A percentile compares a stretch with the other conserved stretches of the same genome.
phyloP scores from a whole-genome alignment of 495 filamentous ascomycete species.

The Penicillium bialowiezense region DNA sequence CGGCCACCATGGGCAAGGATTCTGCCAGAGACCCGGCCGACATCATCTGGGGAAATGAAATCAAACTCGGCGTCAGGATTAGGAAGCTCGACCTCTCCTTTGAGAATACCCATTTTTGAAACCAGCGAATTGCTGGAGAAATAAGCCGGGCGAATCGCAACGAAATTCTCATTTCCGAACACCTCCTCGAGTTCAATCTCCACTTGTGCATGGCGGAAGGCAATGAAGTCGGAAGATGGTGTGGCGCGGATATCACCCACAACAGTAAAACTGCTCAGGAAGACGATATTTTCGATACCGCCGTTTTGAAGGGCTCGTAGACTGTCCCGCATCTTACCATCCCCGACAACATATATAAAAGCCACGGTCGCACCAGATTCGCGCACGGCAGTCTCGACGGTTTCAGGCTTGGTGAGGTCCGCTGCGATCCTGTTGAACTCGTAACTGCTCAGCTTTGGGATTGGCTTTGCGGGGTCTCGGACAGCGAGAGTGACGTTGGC shows the following conservation, averaged over 20 bases:
- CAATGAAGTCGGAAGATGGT: constrained; percentile 2
- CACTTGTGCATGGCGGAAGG: constrained; percentile 11
- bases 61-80: constrained; percentile 8
- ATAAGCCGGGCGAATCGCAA: constrained; percentile 10
- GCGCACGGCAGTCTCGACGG: constrained; percentile 5
- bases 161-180: constrained; percentile 12
- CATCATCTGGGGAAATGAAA: constrained; percentile 16
- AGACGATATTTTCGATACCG: constrained; percentile 15
- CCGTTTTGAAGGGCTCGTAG: constrained; percentile 10
- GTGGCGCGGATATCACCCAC: neutral
- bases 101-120: constrained; percentile 4
- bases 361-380: constrained; percentile 10
- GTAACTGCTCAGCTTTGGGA: constrained; percentile 5
- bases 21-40: constrained; percentile 10
- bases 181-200: constrained; percentile 17
- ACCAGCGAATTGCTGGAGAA: constrained; percentile 14
- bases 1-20: constrained; percentile 5
- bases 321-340: constrained; percentile 6
- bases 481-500: constrained; percentile 14
- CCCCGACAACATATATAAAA: constrained; percentile 11
- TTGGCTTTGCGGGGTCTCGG: constrained; percentile 11
- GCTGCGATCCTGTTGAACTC: constrained; percentile 7
- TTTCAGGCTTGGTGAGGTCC: constrained; percentile 11
- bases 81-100: constrained; percentile 5
- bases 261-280: constrained; percentile 18